Evolutionary conservation across 202 grass and related monocot species (phyloP).

Genomic region (Eragrostis tef): DNA sequence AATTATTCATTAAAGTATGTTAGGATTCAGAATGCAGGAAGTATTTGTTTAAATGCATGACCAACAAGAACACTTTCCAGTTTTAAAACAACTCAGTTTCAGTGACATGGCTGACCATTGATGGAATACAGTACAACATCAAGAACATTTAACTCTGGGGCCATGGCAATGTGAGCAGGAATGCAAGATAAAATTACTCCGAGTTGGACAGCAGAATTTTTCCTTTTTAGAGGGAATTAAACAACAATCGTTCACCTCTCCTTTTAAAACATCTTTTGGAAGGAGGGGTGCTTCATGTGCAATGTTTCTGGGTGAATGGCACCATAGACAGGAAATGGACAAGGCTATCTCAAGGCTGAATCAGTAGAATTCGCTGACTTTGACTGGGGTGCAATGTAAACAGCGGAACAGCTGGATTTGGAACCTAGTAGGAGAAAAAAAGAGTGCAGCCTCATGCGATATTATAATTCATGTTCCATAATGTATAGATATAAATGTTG

Average conservation of each 20-base stretch:
- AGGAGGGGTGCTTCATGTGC: neutral
- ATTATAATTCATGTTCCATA: slow-evolving; percentile 2
- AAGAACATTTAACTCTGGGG: neutral
- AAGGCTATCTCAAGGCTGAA: neutral
- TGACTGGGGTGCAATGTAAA: neutral
- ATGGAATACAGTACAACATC: neutral
- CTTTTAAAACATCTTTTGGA: neutral
- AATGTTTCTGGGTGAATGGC: neutral
- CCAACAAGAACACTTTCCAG: slow-evolving; percentile 7
- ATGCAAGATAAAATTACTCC: neutral
- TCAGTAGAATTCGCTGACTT: slow-evolving; percentile 1
- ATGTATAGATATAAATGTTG: slow-evolving; percentile 4
- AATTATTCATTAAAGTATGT: slow-evolving; percentile 15
- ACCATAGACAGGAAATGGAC: neutral
- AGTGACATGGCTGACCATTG: slow-evolving; percentile 11
- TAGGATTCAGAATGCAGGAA: slow-evolving; percentile 5
- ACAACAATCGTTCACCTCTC: neutral
- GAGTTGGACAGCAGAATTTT: neutral
- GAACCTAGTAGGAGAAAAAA: neutral
- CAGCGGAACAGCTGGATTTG: neutral
- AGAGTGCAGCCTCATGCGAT: neutral
- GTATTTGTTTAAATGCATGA: neutral
- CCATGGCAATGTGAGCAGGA: neutral
- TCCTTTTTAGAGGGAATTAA: neutral
- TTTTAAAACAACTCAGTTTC: neutral